Evolutionary conservation across 305 asterid genomes (phyloP).

Genomic region (Nicotiana rustica): DNA sequence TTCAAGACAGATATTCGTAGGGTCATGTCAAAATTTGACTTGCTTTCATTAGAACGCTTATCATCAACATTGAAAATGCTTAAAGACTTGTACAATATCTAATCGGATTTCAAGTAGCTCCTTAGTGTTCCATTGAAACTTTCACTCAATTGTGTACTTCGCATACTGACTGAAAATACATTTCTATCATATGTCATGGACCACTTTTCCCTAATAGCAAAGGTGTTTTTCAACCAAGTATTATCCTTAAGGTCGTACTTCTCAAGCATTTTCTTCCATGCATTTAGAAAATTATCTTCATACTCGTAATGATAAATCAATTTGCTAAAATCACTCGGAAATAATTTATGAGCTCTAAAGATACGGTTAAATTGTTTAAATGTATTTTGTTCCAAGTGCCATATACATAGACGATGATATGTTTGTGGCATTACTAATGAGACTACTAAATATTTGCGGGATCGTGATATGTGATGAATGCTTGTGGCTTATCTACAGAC

Average conservation of each 20-base stretch:
- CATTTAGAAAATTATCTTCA: too few species aligned
- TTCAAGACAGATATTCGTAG: not conserved
- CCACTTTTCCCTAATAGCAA: too few species aligned
- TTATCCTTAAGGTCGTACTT: not conserved
- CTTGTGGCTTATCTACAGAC: not conserved
- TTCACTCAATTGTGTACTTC: too few species aligned
- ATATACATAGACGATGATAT: not conserved
- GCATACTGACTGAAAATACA: too few species aligned
- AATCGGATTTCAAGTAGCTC: not conserved
- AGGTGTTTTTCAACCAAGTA: too few species aligned
- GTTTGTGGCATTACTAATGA: not conserved
- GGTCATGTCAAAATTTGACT: not conserved
- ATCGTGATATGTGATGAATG: conserved; percentile 2
- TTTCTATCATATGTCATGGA: not conserved
- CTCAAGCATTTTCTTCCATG: not conserved
- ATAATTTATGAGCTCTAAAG: not conserved
- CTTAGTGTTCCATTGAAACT: not conserved
- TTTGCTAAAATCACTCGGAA: too few species aligned
- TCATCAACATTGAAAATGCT: not conserved
- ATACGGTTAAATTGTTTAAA: not conserved
- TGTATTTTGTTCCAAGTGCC: not conserved
- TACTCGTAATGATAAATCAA: not conserved
- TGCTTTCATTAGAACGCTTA: not conserved
- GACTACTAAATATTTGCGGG: not conserved
- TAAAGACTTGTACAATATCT: not conserved